A percentile compares a stretch with the other conserved stretches of the same genome.
Conservation (phyloP, 768 basidiomycete species). For the Terana coerulea region DNA sequence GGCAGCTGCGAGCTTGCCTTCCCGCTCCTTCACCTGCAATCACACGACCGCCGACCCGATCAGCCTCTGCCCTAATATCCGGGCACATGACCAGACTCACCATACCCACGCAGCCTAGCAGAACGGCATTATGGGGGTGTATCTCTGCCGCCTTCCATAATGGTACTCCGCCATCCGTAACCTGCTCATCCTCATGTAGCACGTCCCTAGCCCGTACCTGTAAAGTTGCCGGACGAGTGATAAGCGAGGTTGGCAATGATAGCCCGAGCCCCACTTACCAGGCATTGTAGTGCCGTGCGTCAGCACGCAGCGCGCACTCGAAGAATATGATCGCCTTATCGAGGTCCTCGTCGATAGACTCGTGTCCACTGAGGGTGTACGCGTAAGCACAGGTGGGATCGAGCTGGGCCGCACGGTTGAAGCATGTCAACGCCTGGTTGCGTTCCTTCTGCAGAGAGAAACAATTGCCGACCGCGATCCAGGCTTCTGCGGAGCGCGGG, state of each 20-base stretch:
- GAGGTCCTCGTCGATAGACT: constrained; percentile 93
- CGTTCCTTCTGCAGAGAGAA: constrained; percentile 96
- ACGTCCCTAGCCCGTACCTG: constrained; percentile 99
- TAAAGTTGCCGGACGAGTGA: constrained; percentile 13
- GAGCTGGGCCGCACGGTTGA: constrained; percentile 85
- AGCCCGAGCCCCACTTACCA: constrained; percentile 60
- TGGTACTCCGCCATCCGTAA: constrained; percentile 93
- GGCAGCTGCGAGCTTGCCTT: constrained; percentile 72
- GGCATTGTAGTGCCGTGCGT: constrained; percentile 94
- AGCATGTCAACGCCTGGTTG: constrained; percentile 89
- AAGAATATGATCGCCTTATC: constrained; percentile 91
- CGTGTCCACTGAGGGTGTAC: constrained; percentile 94
- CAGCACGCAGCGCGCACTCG: constrained; percentile 85
- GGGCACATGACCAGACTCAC: constrained; percentile 46
- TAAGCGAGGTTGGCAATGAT: constrained; percentile 10
- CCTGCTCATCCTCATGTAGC: constrained; percentile 94
- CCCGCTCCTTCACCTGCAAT: constrained; percentile 84
- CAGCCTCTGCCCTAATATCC: constrained; percentile 9
- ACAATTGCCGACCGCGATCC: constrained; percentile 96
- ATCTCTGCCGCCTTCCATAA: constrained; percentile 90
- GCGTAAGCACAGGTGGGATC: constrained; percentile 93
- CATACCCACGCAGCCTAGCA: constrained; percentile 94
- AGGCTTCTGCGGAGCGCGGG: constrained; percentile 80
- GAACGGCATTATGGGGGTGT: constrained; percentile 92
- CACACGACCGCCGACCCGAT: constrained; percentile 9